Evolutionary conservation across 495 filamentous ascomycete species (phyloP).

Genomic region (Evansstolkia leycettana): DNA sequence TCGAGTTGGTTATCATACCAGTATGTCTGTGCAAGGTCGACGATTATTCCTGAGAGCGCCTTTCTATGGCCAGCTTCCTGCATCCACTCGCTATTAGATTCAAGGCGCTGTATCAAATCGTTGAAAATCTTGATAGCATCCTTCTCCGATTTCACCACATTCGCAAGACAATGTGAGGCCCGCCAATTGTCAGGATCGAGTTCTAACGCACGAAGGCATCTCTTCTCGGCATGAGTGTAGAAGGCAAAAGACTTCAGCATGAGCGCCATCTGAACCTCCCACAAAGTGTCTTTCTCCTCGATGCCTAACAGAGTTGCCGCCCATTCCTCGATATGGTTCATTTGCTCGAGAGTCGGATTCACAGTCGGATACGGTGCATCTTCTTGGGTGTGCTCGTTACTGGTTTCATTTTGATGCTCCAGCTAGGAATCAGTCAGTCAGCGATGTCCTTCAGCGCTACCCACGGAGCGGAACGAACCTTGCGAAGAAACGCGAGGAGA

Average conservation of each 20-base stretch:
- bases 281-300: slow-evolving; percentile 12
- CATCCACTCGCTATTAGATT: slow-evolving; percentile 10
- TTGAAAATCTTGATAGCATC: slow-evolving; percentile 18
- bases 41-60: slow-evolving; percentile 13
- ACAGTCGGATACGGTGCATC: too few species aligned
- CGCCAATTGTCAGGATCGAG: slow-evolving; percentile 25
- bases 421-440: too few species aligned
- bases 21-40: slow-evolving; percentile 9
- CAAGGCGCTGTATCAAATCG: slow-evolving; percentile 3
- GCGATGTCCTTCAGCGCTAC: too few species aligned
- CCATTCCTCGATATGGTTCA: slow-evolving; percentile 8
- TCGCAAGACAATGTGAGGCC: slow-evolving; percentile 19
- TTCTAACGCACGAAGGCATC: slow-evolving; percentile 16
- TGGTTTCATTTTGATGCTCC: too few species aligned
- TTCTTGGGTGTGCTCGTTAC: too few species aligned
- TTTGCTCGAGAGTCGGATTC: slow-evolving; percentile 3
- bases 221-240: slow-evolving; percentile 5
- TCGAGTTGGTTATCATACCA: slow-evolving; percentile 14
- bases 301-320: slow-evolving; percentile 3
- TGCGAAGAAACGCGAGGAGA: too few species aligned
- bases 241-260: slow-evolving; percentile 8
- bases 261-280: slow-evolving; percentile 24
- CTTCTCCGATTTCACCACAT: slow-evolving; percentile 13
- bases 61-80: slow-evolving; percentile 7
- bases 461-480: too few species aligned